Conservation (phyloP, 345 rosid genomes). For the Gossypium stocksii region DNA sequence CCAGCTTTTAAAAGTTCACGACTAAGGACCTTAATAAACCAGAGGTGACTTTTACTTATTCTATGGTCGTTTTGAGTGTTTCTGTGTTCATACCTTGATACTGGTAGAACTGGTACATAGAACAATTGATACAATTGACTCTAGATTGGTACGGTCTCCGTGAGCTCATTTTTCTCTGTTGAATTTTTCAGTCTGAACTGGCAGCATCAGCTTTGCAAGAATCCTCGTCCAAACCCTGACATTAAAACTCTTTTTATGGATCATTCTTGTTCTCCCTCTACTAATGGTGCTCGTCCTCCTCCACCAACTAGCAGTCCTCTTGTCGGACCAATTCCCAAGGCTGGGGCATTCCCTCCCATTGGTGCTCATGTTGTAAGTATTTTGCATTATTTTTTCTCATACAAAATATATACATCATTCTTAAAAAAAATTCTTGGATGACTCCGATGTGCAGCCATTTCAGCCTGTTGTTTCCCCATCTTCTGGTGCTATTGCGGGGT, state of each 20-base stretch:
- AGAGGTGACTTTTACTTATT: constrained; percentile 45
- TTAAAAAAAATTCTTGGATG: constrained; percentile 8
- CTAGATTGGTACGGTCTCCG: background rate
- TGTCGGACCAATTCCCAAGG: constrained; percentile 68
- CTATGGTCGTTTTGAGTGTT: background rate
- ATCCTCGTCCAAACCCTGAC: constrained; percentile 87
- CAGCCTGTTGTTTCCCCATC: constrained; percentile 61
- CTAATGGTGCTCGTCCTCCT: constrained; percentile 76
- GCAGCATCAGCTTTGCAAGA: constrained; percentile 97
- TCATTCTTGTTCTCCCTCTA: constrained; percentile 56
- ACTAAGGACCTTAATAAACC: constrained; percentile 78
- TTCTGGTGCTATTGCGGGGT: constrained; percentile 67
- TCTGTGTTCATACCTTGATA: background rate
- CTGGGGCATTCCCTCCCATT: constrained; percentile 59
- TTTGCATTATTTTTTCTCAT: constrained; percentile 14
- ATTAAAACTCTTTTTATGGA: constrained; percentile 83
- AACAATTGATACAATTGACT: background rate
- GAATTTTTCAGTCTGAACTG: constrained; percentile 66
- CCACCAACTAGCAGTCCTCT: constrained; percentile 57
- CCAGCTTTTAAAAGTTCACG: constrained; percentile 69
- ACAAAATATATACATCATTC: background rate
- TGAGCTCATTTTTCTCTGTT: constrained; percentile 9
- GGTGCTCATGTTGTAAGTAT: constrained; percentile 72
- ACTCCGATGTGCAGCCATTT: constrained; percentile 54
- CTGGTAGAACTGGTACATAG: background rate